phyloP scores from a whole-genome alignment of 169 alveolate species.

The Plasmodium vinckei region DNA sequence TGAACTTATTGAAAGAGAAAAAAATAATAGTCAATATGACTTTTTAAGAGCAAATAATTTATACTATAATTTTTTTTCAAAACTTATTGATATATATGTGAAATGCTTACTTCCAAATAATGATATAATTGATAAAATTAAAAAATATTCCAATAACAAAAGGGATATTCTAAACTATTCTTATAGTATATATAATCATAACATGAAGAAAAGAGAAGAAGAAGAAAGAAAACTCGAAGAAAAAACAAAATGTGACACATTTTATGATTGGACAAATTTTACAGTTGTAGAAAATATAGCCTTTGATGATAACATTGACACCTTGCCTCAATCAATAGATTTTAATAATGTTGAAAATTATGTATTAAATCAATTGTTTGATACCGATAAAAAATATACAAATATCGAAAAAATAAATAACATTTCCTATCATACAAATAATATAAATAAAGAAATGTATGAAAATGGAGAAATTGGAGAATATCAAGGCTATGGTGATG shows the following conservation, averaged over 20 bases:
- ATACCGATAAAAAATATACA: conserved; percentile 77
- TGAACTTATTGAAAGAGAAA: conserved; percentile 90
- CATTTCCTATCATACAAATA: conserved; percentile 76
- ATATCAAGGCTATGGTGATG: conserved; percentile 2
- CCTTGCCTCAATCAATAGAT: conserved; percentile 70
- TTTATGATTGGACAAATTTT: conserved; percentile 92
- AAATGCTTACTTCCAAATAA: conserved; percentile 93
- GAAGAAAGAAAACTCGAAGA: conserved; percentile 88
- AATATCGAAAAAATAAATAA: conserved; percentile 78
- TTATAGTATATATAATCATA: conserved; percentile 71
- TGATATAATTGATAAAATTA: conserved; percentile 89
- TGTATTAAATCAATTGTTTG: conserved; percentile 65
- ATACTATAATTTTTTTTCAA: conserved; percentile 94
- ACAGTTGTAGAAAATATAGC: conserved; percentile 92
- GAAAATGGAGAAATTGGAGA: conserved; percentile 42
- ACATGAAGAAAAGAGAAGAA: conserved; percentile 90
- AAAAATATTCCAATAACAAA: conserved; percentile 85
- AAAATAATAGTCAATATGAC: conserved; percentile 93
- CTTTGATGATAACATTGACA: conserved; percentile 73
- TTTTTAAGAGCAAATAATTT: conserved; percentile 96
- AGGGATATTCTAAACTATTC: conserved; percentile 81
- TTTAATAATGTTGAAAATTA: conserved; percentile 74
- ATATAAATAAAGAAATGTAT: conserved; percentile 78
- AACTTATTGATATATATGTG: conserved; percentile 94
- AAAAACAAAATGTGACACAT: conserved; percentile 85